Base-by-base conservation (phyloP, 2,329 filamentous ascomycete species). In the Arachnomyces sp. region DNA sequence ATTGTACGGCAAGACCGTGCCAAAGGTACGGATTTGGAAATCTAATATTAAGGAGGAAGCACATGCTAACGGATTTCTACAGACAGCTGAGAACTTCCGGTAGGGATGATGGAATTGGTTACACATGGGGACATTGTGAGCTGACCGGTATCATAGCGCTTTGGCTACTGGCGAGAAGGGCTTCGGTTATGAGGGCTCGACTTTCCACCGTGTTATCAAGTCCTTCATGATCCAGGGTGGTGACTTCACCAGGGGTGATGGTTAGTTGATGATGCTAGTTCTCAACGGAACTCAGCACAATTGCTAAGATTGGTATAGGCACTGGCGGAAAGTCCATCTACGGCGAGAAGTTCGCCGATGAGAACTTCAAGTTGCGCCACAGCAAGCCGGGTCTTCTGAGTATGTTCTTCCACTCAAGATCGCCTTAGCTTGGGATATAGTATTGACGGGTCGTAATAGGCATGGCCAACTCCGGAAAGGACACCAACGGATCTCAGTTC, bases 281-380 rank as follows among this genome's bases (percentile, higher is more conserved):
- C 3, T 33, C 13, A 12, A 33, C 7, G 28, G 13, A 15, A n/a
- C 9, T 14, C 6, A 16, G 6, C 36, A 9, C 18, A 21, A 16
- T 15, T 12, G 28, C 14, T 25, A 28, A 28, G 15, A 11, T n/a
- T 35, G 25, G 9, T 14, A 13, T 33, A 69, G 72, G 79, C 44
- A 82, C 78, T 46, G 79, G 79, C 47, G 79, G 79, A 50, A 80
- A 80, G 67, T 80, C 75, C 44, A 82, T 82, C 62, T 82, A 82
- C 56, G 78, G 78, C 49, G 64, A 69, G 45, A 81, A 80, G 65
- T 82, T 83, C 61, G 64, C 70, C 38, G 79, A 83, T 51, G 79
- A 83, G 72, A 83, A 82, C 73, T 81, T 83, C 69, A 81, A 82
- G 69, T 67, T 82, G 56, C 79, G 78, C 66, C 78, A 82, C 67